Percentiles rank a stretch among this genome's conserved stretches.
Evolutionary conservation across 1,139 yeast genomes (phyloP).

Genomic region (Yamadazyma songkhlaensis): DNA sequence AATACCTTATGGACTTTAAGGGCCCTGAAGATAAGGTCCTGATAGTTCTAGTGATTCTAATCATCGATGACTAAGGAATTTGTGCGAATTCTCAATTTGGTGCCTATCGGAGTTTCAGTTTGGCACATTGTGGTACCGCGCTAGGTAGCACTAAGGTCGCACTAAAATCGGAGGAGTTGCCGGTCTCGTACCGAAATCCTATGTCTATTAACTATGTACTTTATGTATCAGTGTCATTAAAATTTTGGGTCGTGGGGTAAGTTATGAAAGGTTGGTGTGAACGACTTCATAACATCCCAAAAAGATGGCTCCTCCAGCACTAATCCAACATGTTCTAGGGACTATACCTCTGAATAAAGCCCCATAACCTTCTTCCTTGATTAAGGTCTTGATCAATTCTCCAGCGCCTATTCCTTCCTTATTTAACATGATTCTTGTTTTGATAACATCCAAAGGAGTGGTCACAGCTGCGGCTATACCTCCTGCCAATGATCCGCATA

Average conservation of each 20-base stretch:
- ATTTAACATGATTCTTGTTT: constrained; percentile 85
- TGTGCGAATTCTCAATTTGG: too few relatives aligned
- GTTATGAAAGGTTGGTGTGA: constrained; percentile 19
- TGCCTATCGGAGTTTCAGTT: too few relatives aligned
- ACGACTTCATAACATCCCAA: constrained; percentile 89
- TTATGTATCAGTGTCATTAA: too few relatives aligned
- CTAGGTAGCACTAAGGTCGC: too few relatives aligned
- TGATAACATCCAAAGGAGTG: constrained; percentile 89
- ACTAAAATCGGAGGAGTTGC: too few relatives aligned
- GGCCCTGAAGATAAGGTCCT: constrained; percentile 9
- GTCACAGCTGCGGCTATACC: constrained; percentile 93
- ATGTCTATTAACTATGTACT: too few relatives aligned
- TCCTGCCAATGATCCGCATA: constrained; percentile 94
- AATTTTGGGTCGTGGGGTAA: too few relatives aligned
- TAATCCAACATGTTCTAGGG: constrained; percentile 95
- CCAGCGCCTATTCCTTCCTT: constrained; percentile 47
- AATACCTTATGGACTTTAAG: too few relatives aligned
- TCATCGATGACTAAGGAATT: too few relatives aligned
- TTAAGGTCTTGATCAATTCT: constrained; percentile 45
- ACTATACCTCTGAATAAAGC: constrained; percentile 85
- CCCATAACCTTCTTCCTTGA: constrained; percentile 60
- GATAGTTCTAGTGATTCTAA: too few relatives aligned
- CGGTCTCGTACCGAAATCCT: too few relatives aligned
- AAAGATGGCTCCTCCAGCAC: constrained; percentile 97
- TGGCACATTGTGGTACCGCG: too few relatives aligned